A percentile compares a stretch with the other conserved stretches of the same genome.
Evolutionary conservation across 306 rosid species (phyloP).

Genomic region (Pterocarpus macrocarpus): DNA sequence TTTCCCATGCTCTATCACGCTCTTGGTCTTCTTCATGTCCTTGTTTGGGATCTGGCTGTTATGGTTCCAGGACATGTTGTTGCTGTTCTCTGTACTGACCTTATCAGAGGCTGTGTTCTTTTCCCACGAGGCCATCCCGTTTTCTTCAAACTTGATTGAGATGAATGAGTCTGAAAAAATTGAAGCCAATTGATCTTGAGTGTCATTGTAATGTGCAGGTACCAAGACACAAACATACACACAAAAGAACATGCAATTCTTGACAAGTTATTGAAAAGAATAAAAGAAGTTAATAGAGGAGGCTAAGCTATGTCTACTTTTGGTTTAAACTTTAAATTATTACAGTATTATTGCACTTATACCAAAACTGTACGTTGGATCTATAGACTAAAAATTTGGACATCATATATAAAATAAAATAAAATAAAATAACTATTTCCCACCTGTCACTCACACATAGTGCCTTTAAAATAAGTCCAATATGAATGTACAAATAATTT

Average conservation of each 20-base stretch:
- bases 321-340: too few relatives aligned
- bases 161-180: constrained; percentile 81
- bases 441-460: too few relatives aligned
- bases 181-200: constrained; percentile 35
- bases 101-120: constrained; percentile 63
- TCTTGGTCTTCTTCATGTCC: constrained; percentile 57
- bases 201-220: constrained; percentile 38
- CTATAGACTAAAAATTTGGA: too few relatives aligned
- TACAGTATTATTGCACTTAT: too few relatives aligned
- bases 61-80: constrained; percentile 62
- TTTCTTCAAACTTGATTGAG: constrained; percentile 92
- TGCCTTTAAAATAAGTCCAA: too few relatives aligned
- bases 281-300: too few relatives aligned
- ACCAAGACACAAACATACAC: constrained; percentile 3
- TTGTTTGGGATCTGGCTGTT: constrained; percentile 46
- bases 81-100: constrained; percentile 74
- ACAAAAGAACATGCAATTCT: neutral
- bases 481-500: too few relatives aligned
- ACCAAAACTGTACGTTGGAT: too few relatives aligned
- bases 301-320: too few relatives aligned
- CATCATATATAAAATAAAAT: too few relatives aligned
- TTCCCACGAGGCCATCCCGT: constrained; percentile 95
- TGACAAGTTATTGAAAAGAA: neutral
- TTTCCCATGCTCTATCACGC: constrained; percentile 87
- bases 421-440: too few relatives aligned